These are phyloP conservation scores for Hydnum rufescens DNA, from an alignment of 768 basidiomycete genomes.

Conservation along the genomic window DNA sequence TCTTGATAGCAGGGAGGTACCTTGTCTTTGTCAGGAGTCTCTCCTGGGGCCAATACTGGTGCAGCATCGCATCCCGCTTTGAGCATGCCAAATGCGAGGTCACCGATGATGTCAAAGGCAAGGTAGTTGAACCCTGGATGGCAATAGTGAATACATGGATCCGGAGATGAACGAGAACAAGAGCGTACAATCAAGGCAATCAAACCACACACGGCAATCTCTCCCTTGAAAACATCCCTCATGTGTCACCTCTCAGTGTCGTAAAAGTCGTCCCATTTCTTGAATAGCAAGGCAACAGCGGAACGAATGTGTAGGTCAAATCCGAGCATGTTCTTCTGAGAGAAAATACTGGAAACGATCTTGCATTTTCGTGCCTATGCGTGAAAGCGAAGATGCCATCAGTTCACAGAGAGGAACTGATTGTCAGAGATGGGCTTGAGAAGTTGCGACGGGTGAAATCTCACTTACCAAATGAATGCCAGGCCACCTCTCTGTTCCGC, in stretches of 20 bases:
- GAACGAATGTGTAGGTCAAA: conserved; percentile 61
- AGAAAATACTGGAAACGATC: conserved; percentile 70
- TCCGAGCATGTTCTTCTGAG: conserved; percentile 65
- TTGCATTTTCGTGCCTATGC: conserved; percentile 48
- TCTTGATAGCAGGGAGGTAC: conserved; percentile 60
- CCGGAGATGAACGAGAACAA: not conserved
- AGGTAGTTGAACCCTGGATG: conserved; percentile 33
- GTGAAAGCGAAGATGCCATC: no score
- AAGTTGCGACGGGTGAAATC: no score
- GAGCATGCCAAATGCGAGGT: conserved; percentile 81
- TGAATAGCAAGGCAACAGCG: conserved; percentile 38
- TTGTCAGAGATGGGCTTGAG: no score
- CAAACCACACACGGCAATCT: conserved; percentile 48
- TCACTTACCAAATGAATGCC: no score
- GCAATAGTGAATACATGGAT: not conserved
- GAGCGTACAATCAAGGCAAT: conserved; percentile 51
- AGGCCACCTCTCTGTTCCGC: no score
- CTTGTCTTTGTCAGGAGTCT: conserved; percentile 9
- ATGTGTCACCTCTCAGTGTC: conserved; percentile 40
- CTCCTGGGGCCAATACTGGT: conserved; percentile 30
- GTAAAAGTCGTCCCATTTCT: conserved; percentile 58
- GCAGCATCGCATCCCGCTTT: conserved; percentile 50
- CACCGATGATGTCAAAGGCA: conserved; percentile 61
- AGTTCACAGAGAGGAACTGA: no score
- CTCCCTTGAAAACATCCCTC: conserved; percentile 31